A percentile compares a stretch with the other conserved stretches of the same genome.
phyloP scores from a whole-genome alignment of 192 early-diverging fungal species.

The Backusella sp. region DNA sequence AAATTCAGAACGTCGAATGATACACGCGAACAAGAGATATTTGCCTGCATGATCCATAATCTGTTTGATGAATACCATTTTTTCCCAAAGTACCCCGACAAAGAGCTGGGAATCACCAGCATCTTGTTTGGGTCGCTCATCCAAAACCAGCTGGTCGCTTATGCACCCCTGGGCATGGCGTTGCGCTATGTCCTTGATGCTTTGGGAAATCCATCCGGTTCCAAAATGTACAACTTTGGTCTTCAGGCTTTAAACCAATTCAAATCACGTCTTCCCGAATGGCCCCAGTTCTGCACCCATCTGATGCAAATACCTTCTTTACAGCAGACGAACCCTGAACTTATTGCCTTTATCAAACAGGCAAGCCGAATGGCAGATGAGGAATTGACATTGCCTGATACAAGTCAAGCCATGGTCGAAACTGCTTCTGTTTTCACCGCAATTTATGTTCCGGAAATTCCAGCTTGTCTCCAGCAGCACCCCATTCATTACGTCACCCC shows the following conservation, averaged over 20 bases:
- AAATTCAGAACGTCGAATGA: constrained; percentile 77
- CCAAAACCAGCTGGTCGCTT: constrained; percentile 83
- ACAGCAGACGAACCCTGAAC: constrained; percentile 72
- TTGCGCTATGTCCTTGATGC: constrained; percentile 90
- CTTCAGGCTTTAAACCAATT: constrained; percentile 84
- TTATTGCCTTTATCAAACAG: constrained; percentile 62
- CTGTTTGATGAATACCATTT: constrained; percentile 96
- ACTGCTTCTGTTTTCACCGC: constrained; percentile 19
- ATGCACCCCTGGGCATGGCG: constrained; percentile 77
- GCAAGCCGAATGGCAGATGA: constrained; percentile 33
- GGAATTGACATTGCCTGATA: background rate
- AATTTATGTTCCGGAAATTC: constrained; percentile 14
- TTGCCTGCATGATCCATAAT: constrained; percentile 87
- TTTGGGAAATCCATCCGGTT: constrained; percentile 72
- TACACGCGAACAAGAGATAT: constrained; percentile 77
- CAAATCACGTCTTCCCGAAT: constrained; percentile 78
- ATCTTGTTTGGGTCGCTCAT: constrained; percentile 89
- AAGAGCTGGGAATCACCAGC: constrained; percentile 85
- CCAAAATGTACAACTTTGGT: constrained; percentile 90
- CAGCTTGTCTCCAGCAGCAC: background rate
- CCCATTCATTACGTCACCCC: constrained; percentile 46
- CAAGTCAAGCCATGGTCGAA: background rate
- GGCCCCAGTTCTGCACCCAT: constrained; percentile 86
- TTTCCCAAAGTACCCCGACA: constrained; percentile 92
- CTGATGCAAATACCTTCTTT: constrained; percentile 84